phyloP scores from a whole-genome alignment of 1,284 basidiomycete genomes.

The Cutaneotrichosporon cutaneum region DNA sequence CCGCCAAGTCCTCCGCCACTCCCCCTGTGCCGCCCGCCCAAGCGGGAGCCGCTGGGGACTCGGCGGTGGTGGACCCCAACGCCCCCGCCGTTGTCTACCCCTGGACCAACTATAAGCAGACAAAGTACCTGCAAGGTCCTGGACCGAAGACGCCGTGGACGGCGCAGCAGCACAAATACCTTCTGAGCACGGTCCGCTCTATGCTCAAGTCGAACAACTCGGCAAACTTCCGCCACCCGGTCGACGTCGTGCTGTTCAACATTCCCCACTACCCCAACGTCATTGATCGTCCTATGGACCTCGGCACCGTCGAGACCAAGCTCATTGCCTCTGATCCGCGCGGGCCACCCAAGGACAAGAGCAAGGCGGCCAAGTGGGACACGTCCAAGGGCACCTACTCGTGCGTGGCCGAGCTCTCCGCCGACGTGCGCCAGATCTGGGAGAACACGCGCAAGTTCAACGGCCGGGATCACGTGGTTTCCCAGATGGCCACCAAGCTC shows the following conservation, averaged over 20 bases:
- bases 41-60: constrained; percentile 9
- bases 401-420: constrained; percentile 71
- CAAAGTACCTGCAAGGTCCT: constrained; percentile 30
- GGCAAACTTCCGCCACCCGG: constrained; percentile 76
- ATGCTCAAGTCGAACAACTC: constrained; percentile 80
- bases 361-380: constrained; percentile 59
- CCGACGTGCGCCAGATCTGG: constrained; percentile 82
- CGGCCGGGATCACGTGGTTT: constrained; percentile 80
- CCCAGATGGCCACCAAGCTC: constrained; percentile 73
- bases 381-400: constrained; percentile 67
- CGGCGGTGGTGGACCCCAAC: constrained; percentile 13
- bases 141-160: constrained; percentile 50
- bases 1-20: not conserved
- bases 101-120: constrained; percentile 39
- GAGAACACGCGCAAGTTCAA: constrained; percentile 90
- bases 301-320: constrained; percentile 90
- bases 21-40: constrained; percentile 9
- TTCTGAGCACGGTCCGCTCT: constrained; percentile 71
- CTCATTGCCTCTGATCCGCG: constrained; percentile 70
- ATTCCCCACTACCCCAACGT: constrained; percentile 89
- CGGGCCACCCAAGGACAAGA: constrained; percentile 52
- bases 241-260: constrained; percentile 83
- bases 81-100: constrained; percentile 20
- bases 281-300: constrained; percentile 91
- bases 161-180: constrained; percentile 73